Conservation (phyloP, 306 rosid species). For the Coriaria nepalensis region DNA sequence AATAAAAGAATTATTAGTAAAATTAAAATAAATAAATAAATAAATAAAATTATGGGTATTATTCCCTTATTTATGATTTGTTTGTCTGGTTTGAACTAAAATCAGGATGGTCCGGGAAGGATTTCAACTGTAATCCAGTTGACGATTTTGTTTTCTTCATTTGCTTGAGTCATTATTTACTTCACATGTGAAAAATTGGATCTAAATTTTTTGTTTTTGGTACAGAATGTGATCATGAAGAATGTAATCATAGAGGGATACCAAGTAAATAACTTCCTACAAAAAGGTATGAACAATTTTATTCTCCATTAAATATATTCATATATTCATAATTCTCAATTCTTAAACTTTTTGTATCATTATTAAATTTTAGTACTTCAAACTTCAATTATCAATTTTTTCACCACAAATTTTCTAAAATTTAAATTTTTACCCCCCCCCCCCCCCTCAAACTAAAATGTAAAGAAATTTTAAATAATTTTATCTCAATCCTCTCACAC, state of each 20-base stretch:
- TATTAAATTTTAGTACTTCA: too few species aligned
- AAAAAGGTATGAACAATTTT: slow-evolving; percentile 15
- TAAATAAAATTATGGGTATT: neutral
- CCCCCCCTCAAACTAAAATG: too few species aligned
- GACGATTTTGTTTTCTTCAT: slow-evolving; percentile 9
- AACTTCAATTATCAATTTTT: too few species aligned
- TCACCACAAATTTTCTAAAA: too few species aligned
- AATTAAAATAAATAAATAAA: neutral
- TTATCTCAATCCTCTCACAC: too few species aligned
- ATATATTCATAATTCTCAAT: too few species aligned
- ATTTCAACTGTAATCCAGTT: slow-evolving; percentile 60
- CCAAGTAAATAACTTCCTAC: slow-evolving; percentile 18
- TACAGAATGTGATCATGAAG: slow-evolving; percentile 59
- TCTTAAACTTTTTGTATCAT: too few species aligned
- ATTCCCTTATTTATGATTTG: neutral
- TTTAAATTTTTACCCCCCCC: too few species aligned
- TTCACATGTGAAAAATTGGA: slow-evolving; percentile 1
- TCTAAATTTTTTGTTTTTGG: slow-evolving; percentile 11
- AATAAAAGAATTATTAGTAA: neutral
- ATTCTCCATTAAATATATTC: neutral
- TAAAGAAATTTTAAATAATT: too few species aligned
- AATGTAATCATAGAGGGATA: slow-evolving; percentile 48
- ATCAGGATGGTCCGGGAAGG: slow-evolving; percentile 66
- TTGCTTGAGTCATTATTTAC: neutral
- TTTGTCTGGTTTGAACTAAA: slow-evolving; percentile 11